Conservation (phyloP, 2,329 filamentous ascomycete species). For the Metarhizium humberi region DNA sequence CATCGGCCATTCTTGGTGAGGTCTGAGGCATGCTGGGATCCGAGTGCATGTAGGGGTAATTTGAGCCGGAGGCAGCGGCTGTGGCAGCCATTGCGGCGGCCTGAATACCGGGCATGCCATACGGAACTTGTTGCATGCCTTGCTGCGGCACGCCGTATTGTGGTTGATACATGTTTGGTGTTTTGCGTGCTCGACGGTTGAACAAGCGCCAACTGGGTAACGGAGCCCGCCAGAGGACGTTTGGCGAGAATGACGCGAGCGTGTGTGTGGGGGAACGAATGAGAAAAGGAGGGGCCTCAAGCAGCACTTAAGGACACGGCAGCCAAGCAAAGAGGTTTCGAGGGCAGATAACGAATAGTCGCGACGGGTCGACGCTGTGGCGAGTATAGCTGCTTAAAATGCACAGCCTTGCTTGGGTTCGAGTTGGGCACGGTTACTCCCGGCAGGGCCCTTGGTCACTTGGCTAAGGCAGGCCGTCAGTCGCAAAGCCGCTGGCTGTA, state of each 20-base stretch:
- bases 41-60: slow-evolving; percentile 62
- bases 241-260: slow-evolving; percentile 1
- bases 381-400: slow-evolving; percentile 21
- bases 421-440: slow-evolving; percentile 36
- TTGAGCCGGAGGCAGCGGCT: slow-evolving; percentile 79
- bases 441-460: slow-evolving; percentile 23
- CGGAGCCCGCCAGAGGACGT: slow-evolving; percentile 4
- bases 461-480: slow-evolving; percentile 23
- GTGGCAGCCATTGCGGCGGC: slow-evolving; percentile 89
- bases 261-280: slow-evolving; percentile 9
- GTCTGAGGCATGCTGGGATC: slow-evolving; percentile 60
- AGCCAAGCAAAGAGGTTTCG: slow-evolving; percentile 7
- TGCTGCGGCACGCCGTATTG: slow-evolving; percentile 65
- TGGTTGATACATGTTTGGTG: slow-evolving; percentile 63
- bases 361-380: slow-evolving; percentile 14
- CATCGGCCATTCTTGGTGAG: slow-evolving; percentile 70
- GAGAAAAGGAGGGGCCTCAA: slow-evolving; percentile 4
- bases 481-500: slow-evolving; percentile 34
- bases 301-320: slow-evolving; percentile 4
- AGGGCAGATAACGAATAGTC: slow-evolving; percentile 14
- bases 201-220: not conserved
- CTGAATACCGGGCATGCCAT: slow-evolving; percentile 74
- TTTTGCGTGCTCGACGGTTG: not conserved
- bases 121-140: slow-evolving; percentile 56
- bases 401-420: slow-evolving; percentile 27